Base-by-base conservation (phyloP, 1,284 basidiomycete species). In the Pascua guehoae region DNA sequence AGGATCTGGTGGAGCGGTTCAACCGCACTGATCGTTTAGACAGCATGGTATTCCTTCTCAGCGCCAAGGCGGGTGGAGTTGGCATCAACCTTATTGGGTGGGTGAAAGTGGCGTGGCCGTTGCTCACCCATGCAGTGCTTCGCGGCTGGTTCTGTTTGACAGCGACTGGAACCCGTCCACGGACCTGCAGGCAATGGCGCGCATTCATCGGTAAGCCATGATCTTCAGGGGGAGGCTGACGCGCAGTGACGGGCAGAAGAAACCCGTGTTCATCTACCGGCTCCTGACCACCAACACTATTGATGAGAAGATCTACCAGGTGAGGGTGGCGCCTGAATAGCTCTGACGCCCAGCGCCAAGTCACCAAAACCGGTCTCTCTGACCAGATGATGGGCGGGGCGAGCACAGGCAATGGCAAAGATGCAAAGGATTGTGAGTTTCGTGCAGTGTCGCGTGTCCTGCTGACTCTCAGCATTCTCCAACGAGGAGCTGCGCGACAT, bases 101-200 rank as follows among this genome's bases (percentile, higher is more conserved):
- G 41, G 71, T 57, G 16, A 10, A 2, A 11, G 42, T 1, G 2
- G 12, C 2, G 10, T 17, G 7, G 4, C 3, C 5, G 8, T 42
- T 12, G 8, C 52, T 48, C 41, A 48, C 49, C 4, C 5, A 32
- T 7, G 8, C 61, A 76, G 91, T 37, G 92, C 87, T 11, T 94
- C 90, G 11, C 81, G 93, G 43, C 77, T 97, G 43, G 87, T 90
- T 55, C 69, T 82, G 16, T 79, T 84, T 59, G 95, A 99, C 74
- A 92, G 89, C 49, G 95, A 98, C 71, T 99, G 96, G 74, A 75
- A 77, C 45, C 76, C 76, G 0, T 78, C 79, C 1, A 79, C 78
- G 66, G 95, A 99, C 75, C 78, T 93, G 15, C 95, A 99, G 75
- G 89, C 95, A 1, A 98, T 98, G 95, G 95, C 93, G 51, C 85